Conservation (phyloP, 441 rosid species). For the Gossypium schwendimanii region DNA sequence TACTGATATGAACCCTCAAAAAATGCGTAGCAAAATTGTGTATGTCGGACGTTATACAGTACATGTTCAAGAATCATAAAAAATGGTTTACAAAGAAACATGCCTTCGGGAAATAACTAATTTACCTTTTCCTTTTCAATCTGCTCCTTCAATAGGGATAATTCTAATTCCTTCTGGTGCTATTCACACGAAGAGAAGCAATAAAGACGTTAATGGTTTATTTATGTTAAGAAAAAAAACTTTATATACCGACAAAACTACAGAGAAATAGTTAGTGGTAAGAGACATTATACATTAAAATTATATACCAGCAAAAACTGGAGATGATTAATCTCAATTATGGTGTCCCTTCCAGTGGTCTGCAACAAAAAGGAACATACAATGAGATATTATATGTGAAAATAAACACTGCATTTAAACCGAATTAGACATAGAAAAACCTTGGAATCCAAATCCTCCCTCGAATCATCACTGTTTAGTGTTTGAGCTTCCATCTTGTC, state of each 20-base stretch:
- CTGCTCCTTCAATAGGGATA: slow-evolving; percentile 64
- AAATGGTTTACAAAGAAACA: slow-evolving; percentile 1
- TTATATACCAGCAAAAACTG: slow-evolving; percentile 62
- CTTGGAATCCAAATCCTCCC: slow-evolving; percentile 41
- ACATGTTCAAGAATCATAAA: background rate
- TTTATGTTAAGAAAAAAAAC: background rate
- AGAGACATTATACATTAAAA: slow-evolving; percentile 6
- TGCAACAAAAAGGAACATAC: slow-evolving; percentile 31
- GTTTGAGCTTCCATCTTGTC: slow-evolving; percentile 22
- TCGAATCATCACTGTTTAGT: slow-evolving; percentile 23
- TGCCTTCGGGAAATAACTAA: background rate
- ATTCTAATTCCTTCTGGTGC: slow-evolving; percentile 77
- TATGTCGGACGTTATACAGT: background rate
- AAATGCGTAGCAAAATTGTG: background rate
- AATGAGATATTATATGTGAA: slow-evolving; percentile 16
- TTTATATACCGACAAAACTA: background rate
- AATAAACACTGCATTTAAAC: slow-evolving; percentile 11
- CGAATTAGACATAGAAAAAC: slow-evolving; percentile 22
- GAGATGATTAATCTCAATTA: slow-evolving; percentile 51
- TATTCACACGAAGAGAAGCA: slow-evolving; percentile 29
- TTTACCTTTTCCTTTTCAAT: slow-evolving; percentile 77
- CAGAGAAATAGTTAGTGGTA: slow-evolving; percentile 8
- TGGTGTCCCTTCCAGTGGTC: slow-evolving; percentile 38
- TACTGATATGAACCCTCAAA: background rate
- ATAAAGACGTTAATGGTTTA: slow-evolving; percentile 9